Evolutionary conservation across 169 alveolate genomes (phyloP), one percentile per base, ranked within the genome.

Genomic region (Cardiosporidium cionae): DNA sequence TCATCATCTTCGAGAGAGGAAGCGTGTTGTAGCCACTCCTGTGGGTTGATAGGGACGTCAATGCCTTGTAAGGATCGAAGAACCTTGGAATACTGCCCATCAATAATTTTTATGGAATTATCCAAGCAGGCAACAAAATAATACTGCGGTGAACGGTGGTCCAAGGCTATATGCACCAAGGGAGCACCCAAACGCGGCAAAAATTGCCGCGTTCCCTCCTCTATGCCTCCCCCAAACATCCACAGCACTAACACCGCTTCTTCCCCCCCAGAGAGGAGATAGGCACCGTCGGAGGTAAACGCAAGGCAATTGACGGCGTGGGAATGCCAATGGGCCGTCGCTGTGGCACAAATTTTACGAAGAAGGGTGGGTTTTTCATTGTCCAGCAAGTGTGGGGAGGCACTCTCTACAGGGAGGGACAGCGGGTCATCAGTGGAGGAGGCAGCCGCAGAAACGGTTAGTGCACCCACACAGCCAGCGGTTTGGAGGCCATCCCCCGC

Each of bases 181-280:
- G 87, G 77, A 54, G 85, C 79, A 2, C 92, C 92, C 28, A 90
- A 65, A 65, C 95, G 82, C 6, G 93, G 91, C 7, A 90, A 68
- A 70, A 88, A 90, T 66, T 81, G 84, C 71, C 84, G 84, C 16
- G 74, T 81, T 16, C 16, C 44, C 28, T 16, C 16, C 5, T 35
- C 34, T 25, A 74, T 53, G 81, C 83, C 77, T 64, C 90, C 85
- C 53, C 75, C 80, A 65, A 79, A 68, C 68, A 86, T 86, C 95
- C 95, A 90, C 29, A 88, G 69, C 0, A 90, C 93, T n/a, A 90
- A 76, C 28, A 90, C 95, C 5, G 90, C 92, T 75, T 90, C 95
- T 70, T 81, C 82, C 27, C 94, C 95, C 52, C 90, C 93, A 29
- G 92, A 83, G 16, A 86, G 68, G 52, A 90, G 72, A 70, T 73